phyloP scores from a whole-genome alignment of 208 protist genomes.

The Crithidia brevicula region DNA sequence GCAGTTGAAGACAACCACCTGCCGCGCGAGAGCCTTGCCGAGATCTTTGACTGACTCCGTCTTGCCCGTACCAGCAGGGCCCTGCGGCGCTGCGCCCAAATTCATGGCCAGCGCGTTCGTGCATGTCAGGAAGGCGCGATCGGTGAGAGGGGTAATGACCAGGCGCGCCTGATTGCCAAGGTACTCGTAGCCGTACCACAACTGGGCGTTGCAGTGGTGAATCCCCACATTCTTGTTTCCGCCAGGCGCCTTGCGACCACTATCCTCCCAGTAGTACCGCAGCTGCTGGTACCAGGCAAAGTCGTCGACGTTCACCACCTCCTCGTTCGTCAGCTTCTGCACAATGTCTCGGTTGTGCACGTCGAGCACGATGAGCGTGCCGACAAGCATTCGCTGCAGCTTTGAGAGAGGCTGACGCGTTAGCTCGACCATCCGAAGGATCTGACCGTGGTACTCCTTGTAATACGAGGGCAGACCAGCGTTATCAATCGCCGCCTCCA shows the following conservation, averaged over 20 bases:
- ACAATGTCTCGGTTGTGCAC: slow-evolving; percentile 97
- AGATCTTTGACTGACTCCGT: slow-evolving; percentile 97
- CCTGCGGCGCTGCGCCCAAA: slow-evolving; percentile 94
- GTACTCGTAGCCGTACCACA: slow-evolving; percentile 97
- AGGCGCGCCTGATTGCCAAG: slow-evolving; percentile 94
- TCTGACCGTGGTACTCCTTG: slow-evolving; percentile 82
- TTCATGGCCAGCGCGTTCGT: slow-evolving; percentile 95
- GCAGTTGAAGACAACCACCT: slow-evolving; percentile 97
- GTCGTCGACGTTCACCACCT: slow-evolving; percentile 70
- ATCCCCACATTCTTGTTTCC: slow-evolving; percentile 87
- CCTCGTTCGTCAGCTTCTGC: slow-evolving; percentile 59
- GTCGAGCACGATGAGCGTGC: slow-evolving; percentile 96
- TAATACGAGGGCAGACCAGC: slow-evolving; percentile 69
- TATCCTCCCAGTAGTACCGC: slow-evolving; percentile 95
- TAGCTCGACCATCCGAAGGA: slow-evolving; percentile 90
- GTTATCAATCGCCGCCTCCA: slow-evolving; percentile 82
- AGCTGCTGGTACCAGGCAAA: slow-evolving; percentile 96
- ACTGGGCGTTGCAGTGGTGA: slow-evolving; percentile 87
- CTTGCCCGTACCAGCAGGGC: slow-evolving; percentile 97
- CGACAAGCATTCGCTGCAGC: slow-evolving; percentile 92
- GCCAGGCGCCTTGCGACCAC: slow-evolving; percentile 28
- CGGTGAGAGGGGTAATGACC: slow-evolving; percentile 98
- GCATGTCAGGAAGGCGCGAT: slow-evolving; percentile 94
- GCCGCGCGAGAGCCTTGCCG: slow-evolving; percentile 88
- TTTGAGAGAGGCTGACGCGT: slow-evolving; percentile 88